Conservation (phyloP, 2,329 filamentous ascomycete genomes). For the Daldinia sp. region DNA sequence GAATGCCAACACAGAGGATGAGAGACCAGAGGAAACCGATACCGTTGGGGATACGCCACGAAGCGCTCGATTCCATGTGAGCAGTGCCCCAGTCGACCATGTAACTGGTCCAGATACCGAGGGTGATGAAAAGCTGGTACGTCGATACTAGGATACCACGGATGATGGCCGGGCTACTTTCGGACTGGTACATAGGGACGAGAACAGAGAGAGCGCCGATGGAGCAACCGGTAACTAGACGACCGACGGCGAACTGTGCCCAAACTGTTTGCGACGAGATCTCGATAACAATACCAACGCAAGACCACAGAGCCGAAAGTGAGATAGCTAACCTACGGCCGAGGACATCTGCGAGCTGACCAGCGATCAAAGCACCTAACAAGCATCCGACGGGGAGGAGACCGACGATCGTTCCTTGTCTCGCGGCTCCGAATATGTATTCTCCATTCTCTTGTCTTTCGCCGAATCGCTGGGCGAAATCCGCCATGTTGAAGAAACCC, state of each 20-base stretch:
- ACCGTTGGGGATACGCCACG: slow-evolving; percentile 73
- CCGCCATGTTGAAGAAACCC: slow-evolving; percentile 71
- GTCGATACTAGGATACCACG: slow-evolving; percentile 72
- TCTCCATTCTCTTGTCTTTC: slow-evolving; percentile 54
- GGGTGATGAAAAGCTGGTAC: slow-evolving; percentile 77
- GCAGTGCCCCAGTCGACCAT: slow-evolving; percentile 73
- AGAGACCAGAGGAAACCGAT: slow-evolving; percentile 68
- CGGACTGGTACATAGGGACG: slow-evolving; percentile 76
- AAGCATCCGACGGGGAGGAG: slow-evolving; percentile 72
- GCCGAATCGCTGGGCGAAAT: slow-evolving; percentile 68
- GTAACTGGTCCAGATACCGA: slow-evolving; percentile 72
- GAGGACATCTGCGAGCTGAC: slow-evolving; percentile 70
- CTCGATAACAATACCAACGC: slow-evolving; percentile 73
- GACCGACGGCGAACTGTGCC: slow-evolving; percentile 74
- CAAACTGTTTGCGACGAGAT: slow-evolving; percentile 67
- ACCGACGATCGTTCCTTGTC: slow-evolving; percentile 73
- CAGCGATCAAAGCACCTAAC: slow-evolving; percentile 68
- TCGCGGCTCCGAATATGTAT: slow-evolving; percentile 66
- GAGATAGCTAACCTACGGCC: slow-evolving; percentile 73
- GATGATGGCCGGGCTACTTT: slow-evolving; percentile 73
- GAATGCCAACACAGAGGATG: slow-evolving; percentile 62
- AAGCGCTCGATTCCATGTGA: slow-evolving; percentile 57
- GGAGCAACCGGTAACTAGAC: slow-evolving; percentile 74
- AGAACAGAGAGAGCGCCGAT: slow-evolving; percentile 74
- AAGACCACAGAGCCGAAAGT: slow-evolving; percentile 71